Percentiles rank a stretch among this genome's conserved stretches.
Evolutionary conservation across 2,329 filamentous ascomycete species (phyloP).

Genomic region (Beauveria caledonica): DNA sequence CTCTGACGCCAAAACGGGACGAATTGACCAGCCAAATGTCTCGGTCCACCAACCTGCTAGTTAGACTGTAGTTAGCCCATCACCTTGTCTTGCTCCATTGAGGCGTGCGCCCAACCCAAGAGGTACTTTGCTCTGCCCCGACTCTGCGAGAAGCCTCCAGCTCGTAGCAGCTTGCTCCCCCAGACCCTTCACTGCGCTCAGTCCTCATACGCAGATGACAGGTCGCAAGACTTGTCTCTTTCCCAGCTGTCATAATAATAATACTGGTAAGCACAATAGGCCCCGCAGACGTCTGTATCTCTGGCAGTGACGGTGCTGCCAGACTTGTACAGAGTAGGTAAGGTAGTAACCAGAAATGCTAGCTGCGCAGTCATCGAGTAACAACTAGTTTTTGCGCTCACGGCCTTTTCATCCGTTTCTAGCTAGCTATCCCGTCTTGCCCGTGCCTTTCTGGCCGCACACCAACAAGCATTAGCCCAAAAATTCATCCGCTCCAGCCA

Average conservation of each 20-base stretch:
- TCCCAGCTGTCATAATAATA: not conserved
- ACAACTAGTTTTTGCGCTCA: not conserved
- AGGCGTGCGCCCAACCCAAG: not conserved
- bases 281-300: not conserved
- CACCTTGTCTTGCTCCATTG: slow-evolving; percentile 3
- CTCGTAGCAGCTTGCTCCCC: not conserved
- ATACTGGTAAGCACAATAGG: not conserved
- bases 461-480: not conserved
- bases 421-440: not conserved
- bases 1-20: slow-evolving; percentile 1
- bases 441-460: not conserved
- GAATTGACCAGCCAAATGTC: slow-evolving; percentile 10
- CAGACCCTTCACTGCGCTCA: not conserved
- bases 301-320: not conserved
- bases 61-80: not conserved
- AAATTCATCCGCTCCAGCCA: not conserved
- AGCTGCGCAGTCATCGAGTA: not conserved
- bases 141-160: not conserved
- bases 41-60: slow-evolving; percentile 1
- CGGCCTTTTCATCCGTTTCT: not conserved
- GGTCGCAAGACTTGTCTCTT: slow-evolving; percentile 3
- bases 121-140: not conserved
- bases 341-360: not conserved
- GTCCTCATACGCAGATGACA: slow-evolving; percentile 11
- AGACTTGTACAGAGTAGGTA: not conserved